These are phyloP conservation scores for Quercus variabilis DNA, from an alignment of 306 rosid genomes.

Conservation along the genomic window DNA sequence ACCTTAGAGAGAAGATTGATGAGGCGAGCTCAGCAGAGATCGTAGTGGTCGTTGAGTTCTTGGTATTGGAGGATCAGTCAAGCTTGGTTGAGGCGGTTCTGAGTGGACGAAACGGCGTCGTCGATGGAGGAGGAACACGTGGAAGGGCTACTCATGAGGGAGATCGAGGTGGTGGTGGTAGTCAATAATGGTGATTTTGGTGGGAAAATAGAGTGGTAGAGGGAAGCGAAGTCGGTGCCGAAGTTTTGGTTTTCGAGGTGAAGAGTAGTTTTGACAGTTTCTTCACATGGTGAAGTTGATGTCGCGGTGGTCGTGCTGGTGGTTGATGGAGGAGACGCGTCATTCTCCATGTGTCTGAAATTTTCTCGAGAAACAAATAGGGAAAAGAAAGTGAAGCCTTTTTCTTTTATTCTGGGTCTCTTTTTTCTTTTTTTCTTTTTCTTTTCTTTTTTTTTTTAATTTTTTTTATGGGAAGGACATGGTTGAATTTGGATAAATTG, in stretches of 20 bases:
- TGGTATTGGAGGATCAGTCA: constrained; percentile 37
- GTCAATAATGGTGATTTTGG: constrained; percentile 34
- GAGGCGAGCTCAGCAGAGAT: constrained; percentile 33
- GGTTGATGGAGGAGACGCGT: constrained; percentile 18
- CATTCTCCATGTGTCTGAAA: constrained; percentile 27
- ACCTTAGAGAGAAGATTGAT: constrained; percentile 24
- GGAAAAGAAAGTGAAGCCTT: no score
- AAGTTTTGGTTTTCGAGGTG: constrained; percentile 18
- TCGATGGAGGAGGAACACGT: constrained; percentile 26
- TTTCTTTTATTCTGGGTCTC: no score
- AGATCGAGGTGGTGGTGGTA: constrained; percentile 14
- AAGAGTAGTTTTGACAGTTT: background rate
- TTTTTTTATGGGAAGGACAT: no score
- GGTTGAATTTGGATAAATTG: no score
- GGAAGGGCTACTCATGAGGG: constrained; percentile 32
- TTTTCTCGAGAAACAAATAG: background rate
- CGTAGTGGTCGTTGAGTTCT: constrained; percentile 27
- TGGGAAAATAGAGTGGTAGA: constrained; percentile 38
- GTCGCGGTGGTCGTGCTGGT: background rate
- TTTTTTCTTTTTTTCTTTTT: no score
- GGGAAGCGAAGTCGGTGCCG: constrained; percentile 28
- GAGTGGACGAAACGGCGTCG: constrained; percentile 14
- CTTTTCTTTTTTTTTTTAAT: no score
- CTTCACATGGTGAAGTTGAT: constrained; percentile 2
- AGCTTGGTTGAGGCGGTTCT: constrained; percentile 38